These are phyloP conservation scores for Colletotrichum trifolii DNA, from an alignment of 2,329 filamentous ascomycete genomes.

Conservation along the genomic window DNA sequence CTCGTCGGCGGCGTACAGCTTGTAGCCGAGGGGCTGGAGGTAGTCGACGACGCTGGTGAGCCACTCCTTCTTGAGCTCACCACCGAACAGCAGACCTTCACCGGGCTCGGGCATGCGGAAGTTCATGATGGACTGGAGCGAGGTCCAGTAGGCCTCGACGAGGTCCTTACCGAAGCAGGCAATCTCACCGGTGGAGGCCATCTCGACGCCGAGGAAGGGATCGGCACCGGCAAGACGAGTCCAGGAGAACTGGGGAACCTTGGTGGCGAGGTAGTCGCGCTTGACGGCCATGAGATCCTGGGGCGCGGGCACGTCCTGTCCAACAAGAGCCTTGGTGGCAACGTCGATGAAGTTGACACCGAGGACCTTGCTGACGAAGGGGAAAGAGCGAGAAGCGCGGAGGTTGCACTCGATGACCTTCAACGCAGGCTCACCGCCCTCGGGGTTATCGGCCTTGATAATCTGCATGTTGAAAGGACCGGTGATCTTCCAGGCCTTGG, in stretches of 20 bases:
- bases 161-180: conserved; percentile 98
- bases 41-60: conserved; percentile 87
- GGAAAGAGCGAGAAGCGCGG: conserved; percentile 96
- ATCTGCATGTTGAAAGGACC: conserved; percentile 99
- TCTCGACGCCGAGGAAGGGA: conserved; percentile 97
- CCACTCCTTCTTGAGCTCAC: conserved; percentile 77
- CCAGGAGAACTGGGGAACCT: conserved; percentile 99
- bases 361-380: conserved; percentile 97
- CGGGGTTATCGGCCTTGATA: conserved; percentile 87
- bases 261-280: conserved; percentile 93
- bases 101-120: conserved; percentile 96
- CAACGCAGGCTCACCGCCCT: conserved; percentile 79
- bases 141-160: conserved; percentile 97
- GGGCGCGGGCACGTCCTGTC: conserved; percentile 84
- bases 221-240: conserved; percentile 96
- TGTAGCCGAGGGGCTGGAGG: conserved; percentile 90
- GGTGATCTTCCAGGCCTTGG: conserved; percentile 95
- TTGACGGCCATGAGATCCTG: conserved; percentile 89
- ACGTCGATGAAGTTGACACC: conserved; percentile 97
- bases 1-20: conserved; percentile 86
- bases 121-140: conserved; percentile 97
- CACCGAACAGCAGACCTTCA: conserved; percentile 94
- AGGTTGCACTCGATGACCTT: conserved; percentile 99
- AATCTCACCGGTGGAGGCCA: conserved; percentile 97
- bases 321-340: conserved; percentile 91